phyloP scores from a whole-genome alignment of 345 rosid genomes.

The Aurinia saxatilis region DNA sequence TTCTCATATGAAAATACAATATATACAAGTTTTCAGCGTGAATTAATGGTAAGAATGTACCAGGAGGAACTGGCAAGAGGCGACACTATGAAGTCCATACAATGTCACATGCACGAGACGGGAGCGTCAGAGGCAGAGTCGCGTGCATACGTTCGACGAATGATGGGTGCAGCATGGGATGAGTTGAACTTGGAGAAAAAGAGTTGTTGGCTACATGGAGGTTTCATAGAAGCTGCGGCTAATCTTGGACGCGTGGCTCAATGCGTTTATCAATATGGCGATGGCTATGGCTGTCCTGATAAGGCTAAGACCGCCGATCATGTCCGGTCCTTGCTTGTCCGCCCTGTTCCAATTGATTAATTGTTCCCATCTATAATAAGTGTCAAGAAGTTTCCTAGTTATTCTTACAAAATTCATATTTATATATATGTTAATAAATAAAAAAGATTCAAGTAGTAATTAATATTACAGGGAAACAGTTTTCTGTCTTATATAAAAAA shows the following conservation, averaged over 20 bases:
- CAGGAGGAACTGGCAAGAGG: constrained; percentile 33
- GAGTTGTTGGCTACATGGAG: constrained; percentile 3
- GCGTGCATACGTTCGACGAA: constrained; percentile 11
- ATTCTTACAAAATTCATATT: too few relatives aligned
- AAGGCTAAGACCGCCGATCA: constrained; percentile 14
- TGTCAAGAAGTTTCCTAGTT: too few relatives aligned
- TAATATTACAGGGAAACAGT: too few relatives aligned
- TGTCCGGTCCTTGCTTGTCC: constrained; percentile 15
- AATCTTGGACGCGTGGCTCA: constrained; percentile 31
- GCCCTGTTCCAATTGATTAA: constrained; percentile 9
- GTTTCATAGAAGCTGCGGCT: constrained; percentile 14
- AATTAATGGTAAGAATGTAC: not conserved
- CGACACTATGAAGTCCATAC: constrained; percentile 28
- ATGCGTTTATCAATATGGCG: constrained; percentile 32
- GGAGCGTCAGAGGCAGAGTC: constrained; percentile 24
- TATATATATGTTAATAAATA: too few relatives aligned
- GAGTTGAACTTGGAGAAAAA: constrained; percentile 17
- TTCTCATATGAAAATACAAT: too few relatives aligned
- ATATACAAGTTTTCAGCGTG: too few relatives aligned
- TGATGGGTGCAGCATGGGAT: constrained; percentile 18
- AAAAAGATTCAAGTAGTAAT: too few relatives aligned
- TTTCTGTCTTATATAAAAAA: too few relatives aligned
- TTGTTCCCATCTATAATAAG: not conserved
- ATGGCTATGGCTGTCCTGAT: constrained; percentile 32
- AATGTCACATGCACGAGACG: constrained; percentile 36